phyloP scores from a whole-genome alignment of 2,329 filamentous ascomycete species.

The Botrytis cinerea region DNA sequence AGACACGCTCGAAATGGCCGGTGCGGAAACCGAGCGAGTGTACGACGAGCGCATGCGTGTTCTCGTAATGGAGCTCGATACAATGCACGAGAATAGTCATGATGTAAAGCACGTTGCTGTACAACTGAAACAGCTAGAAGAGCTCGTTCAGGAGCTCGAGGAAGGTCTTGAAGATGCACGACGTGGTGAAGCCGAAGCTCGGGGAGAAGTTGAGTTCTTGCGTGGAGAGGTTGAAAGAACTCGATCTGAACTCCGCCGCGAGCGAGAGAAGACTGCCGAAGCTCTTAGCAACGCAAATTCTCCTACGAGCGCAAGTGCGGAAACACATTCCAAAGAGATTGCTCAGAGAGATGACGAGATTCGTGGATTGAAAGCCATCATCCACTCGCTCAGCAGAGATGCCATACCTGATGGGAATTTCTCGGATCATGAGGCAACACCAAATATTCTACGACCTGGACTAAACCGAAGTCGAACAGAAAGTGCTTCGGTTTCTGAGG shows the following conservation, averaged over 20 bases:
- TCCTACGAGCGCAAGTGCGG: constrained; percentile 46
- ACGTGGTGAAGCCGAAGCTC: constrained; percentile 89
- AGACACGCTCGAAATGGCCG: constrained; percentile 92
- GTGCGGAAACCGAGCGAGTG: constrained; percentile 90
- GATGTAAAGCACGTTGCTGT: constrained; percentile 89
- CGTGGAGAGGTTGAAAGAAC: constrained; percentile 93
- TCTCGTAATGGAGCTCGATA: constrained; percentile 78
- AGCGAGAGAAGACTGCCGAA: constrained; percentile 78
- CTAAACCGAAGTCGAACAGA: constrained; percentile 46
- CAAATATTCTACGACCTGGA: constrained; percentile 36
- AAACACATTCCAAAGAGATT: constrained; percentile 68
- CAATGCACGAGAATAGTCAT: constrained; percentile 77
- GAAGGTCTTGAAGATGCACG: constrained; percentile 94
- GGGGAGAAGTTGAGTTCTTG: constrained; percentile 93
- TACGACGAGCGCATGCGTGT: constrained; percentile 93
- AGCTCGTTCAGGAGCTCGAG: constrained; percentile 93
- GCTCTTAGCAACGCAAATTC: constrained; percentile 51
- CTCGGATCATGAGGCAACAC: constrained; percentile 39
- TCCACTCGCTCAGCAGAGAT: constrained; percentile 88
- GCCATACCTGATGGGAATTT: constrained; percentile 45
- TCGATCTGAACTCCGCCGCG: constrained; percentile 80
- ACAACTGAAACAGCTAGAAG: constrained; percentile 93
- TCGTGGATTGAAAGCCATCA: constrained; percentile 93
- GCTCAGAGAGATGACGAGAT: constrained; percentile 98
- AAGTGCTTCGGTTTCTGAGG: constrained; percentile 45